Evolutionary conservation across 2,329 filamentous ascomycete species (phyloP), one percentile per base, ranked within the genome.

Genomic region (Calonectria fujianensis): DNA sequence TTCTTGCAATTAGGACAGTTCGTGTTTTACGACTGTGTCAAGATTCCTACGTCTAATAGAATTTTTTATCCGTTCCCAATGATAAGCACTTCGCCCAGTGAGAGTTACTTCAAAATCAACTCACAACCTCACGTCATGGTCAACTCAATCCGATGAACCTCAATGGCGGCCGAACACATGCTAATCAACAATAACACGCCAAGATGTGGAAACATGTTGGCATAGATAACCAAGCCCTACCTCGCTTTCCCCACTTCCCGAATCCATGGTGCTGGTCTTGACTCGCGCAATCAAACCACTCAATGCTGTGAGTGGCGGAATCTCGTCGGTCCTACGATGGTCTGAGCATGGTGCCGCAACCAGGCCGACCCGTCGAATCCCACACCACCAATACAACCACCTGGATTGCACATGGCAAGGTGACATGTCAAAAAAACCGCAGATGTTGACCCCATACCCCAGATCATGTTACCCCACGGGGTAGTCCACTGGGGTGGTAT

Each of bases 401-500:
- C 20, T 11, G 3, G 16, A 48, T 14, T 29, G 59, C 37, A 51
- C 27, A 41, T 72, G 51, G 31, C 37, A 27, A 66, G 16, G 13
- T 72, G 63, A 10, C 35, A 27, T 13, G 20, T 4, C 35, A n/a
- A n/a, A 27, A 27, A 24, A n/a, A 59, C 37, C 57, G 37, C 57
- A 20, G 37, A 64, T 69, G 18, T 31, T 18, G 32, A 39, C 57
- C 57, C 48, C 48, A 31, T 63, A 73, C 70, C 70, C 70, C 65
- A 65, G 70, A 57, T 73, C 59, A 13, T 63, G 57, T 57, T 61
- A 48, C 70, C 70, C 70, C 70, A 65, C 48, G 70, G 70, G 70
- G 70, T 57, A 64, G 16, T 27, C 16, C 4, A 27, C 20, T 27
- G 16, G 24, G 27, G 29, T 20, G 31, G 18, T 31, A 29, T 35